Base-by-base conservation (phyloP, 768 basidiomycete genomes). In the Rhodotorula taiwanensis region DNA sequence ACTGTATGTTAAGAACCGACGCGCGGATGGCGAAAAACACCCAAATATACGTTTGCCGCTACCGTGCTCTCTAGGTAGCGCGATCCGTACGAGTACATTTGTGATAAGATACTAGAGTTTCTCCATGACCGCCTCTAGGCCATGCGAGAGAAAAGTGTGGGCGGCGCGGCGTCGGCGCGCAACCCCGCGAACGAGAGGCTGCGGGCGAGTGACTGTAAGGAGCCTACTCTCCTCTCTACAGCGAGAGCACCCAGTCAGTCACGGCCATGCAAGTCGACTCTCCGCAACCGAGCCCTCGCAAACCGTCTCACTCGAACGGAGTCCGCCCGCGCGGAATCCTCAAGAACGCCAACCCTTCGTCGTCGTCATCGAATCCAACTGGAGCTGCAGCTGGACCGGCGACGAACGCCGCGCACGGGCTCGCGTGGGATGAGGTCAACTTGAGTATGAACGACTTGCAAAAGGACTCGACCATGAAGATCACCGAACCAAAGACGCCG, bases 401-500 rank as follows among this genome's bases (percentile, higher is more conserved):
- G 27, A 14, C 39, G 9, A 2, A 16, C 21, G 13, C 55, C 3
- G 23, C 27, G 9, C 20, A 16, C 3, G 31, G 50, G 4, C 52
- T 71, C 39, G 62, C 62, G 16, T 71, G 70, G 70, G 67, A 70
- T 58, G 68, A 70, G 59, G 66, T 54, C 15, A 73, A 73, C 56
- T 58, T 73, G 43, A 49, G 30, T 15, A 25, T 70, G 21, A 73
- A 73, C 64, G 72, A 73, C 36, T 58, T 70, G 20, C 45, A 71
- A n/a, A 58, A 60, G 31, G 60, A 63, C 51, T 56, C 55, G 33
- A 68, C 64, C 25, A 72, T 72, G 71, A 70, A 71, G 67, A 73
- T 73, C 48, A 60, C 56, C 0, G 72, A 73, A 50, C 72, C 72
- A 16, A 73, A 73, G 67, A 72, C 70, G 15, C 70, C 70, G 9